These are phyloP conservation scores for Botryobasidium botryosum DNA, from an alignment of 768 basidiomycete species.

Conservation along the genomic window DNA sequence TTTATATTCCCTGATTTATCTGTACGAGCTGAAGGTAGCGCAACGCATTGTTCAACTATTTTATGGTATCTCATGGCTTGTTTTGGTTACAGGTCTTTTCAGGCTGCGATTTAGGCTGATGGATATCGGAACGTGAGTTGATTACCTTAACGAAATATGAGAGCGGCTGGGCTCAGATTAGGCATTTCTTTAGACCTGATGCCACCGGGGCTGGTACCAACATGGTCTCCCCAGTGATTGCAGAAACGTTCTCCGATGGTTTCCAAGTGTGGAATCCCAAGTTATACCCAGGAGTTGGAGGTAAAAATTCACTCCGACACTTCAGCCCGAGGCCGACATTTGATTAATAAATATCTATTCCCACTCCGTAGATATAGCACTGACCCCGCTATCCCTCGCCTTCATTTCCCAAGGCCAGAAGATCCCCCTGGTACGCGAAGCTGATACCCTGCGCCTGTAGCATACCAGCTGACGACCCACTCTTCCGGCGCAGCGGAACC, in stretches of 20 bases:
- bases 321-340: background rate
- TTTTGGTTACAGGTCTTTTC: constrained; percentile 45
- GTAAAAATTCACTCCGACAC: constrained; percentile 22
- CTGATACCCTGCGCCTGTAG: too few species aligned
- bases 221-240: constrained; percentile 53
- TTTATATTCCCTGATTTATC: constrained; percentile 93
- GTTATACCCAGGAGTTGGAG: constrained; percentile 87
- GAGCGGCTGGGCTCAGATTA: too few species aligned
- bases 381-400: constrained; percentile 77
- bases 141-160: too few species aligned
- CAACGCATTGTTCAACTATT: background rate
- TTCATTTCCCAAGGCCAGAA: constrained; percentile 85
- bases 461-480: too few species aligned
- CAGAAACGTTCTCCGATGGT: constrained; percentile 65
- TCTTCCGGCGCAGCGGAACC: background rate
- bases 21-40: constrained; percentile 69
- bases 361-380: constrained; percentile 16
- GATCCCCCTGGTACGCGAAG: constrained; percentile 51
- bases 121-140: constrained; percentile 86
- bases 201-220: background rate
- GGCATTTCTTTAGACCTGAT: background rate
- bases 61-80: background rate
- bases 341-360: background rate
- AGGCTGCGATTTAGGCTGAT: constrained; percentile 73
- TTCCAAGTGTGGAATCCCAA: constrained; percentile 88